Base-by-base conservation (phyloP, 2,329 filamentous ascomycete genomes). In the Diaporthe australafricana region DNA sequence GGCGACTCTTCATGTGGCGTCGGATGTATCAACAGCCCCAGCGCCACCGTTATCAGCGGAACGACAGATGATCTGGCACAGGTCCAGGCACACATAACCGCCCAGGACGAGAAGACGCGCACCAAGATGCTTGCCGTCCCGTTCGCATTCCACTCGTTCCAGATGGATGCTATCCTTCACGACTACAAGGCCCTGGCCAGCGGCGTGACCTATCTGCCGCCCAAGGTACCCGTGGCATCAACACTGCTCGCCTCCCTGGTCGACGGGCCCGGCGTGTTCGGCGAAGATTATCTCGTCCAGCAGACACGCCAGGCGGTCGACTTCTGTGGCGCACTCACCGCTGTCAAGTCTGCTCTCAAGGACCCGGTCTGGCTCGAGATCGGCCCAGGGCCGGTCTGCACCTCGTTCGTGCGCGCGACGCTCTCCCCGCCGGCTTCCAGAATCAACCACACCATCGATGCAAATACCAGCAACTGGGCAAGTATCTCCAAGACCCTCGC, bases 11-110 rank as follows among this genome's bases (percentile, higher is more conserved):
- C 80, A 16, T 78, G 84, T 50, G 84, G 85, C 30, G 74, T 86
- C 25, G 90, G 92, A 14, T 95, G 93, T 81, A 86, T 93, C 77
- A 95, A 95, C 76, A 89, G 90, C 0, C 89, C 90, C 0, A 84
- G 88, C 56, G 91, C 93, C 76, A 93, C 90, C 17, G 93, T 95
- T 5, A 83, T 95, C 14, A 80, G 80, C 8, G 85, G 84, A 5
- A 75, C 76, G 0, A 80, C 81, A 2, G 77, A 78, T 0, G 80
- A 85, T 38, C 9, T 60, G 55, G 22, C 35, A 6, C n/a, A 9
- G 22, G 12, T 60, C 3, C 55, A 60, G 38, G 55, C 5, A 25
- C 25, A 22, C 32, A 79, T 86, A 14, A 53, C 62, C 27, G 35
- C 62, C 7, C 62, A 70, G n/a, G 66, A 72, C 12, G 75, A 78